Base-by-base conservation (phyloP, 2,329 filamentous ascomycete genomes). In the Talaromyces verruculosus region DNA sequence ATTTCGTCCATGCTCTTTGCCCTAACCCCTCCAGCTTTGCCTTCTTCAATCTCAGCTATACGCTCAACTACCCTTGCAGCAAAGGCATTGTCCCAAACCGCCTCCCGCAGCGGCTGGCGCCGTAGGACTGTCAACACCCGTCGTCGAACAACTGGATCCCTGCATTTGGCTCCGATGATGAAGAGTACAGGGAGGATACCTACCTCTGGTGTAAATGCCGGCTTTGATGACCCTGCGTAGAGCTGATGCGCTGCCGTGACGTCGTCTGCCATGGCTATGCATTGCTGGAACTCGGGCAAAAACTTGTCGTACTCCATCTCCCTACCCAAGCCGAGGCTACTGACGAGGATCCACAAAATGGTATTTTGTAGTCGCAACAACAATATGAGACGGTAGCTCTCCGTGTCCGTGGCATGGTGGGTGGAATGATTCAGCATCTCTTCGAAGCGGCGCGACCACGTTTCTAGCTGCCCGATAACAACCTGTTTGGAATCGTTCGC, bases 41-140 rank as follows among this genome's bases (percentile, higher is more conserved):
- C 67, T 70, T 78, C 76, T 70, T 79, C 76, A 69, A 79, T 74
- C 63, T 76, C 73, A 7, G 77, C 75, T n/a, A 77, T 68, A 47
- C 74, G 68, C 69, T 77, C 75, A 35, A 78, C 63, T 5, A 77
- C 68, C 61, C 63, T 71, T 15, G 74, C 74, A 49, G 74, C 64
- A 63, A 53, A 68, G 33, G 71, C 67, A 33, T 75, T 79, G 69
- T 77, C 73, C 76, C 76, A 79, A 67, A 72, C 70, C 8, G 72
- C 76, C 67, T 79, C 77, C 61, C 70, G 72, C 49, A 76, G 68
- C 33, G 33, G 33, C 33, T 33, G 33, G 7, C 2, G 33, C 33
- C 33, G 33, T 8, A 33, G 33, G 33, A 33, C 8, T 33, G 8
- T 33, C 37, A 79, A 64, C 39, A 68, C 72, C 62, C 75, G 65